Evolutionary conservation across 305 asterid genomes (phyloP), one percentile per base, ranked within the genome.

Genomic region (Andrographis paniculata): DNA sequence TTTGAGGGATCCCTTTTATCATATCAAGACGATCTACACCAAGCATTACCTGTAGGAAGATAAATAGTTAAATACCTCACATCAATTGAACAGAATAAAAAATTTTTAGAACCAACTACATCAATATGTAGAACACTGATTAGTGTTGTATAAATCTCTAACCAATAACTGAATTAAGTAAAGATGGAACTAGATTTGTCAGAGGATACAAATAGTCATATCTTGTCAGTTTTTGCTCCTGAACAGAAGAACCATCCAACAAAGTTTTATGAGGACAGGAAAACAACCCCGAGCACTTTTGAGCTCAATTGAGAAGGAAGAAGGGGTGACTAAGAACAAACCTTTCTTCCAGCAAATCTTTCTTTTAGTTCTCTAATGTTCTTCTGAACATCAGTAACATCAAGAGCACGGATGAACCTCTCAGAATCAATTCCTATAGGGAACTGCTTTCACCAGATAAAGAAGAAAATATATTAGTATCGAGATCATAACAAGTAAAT

Each of bases 1-100:
- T 88, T 66, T 88, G 95, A 15, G 97, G 97, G 60, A 88, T 88
- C 45, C 97, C 97, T 58, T 88, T 88, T 31, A 88, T 88, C 94
- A 78, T 88, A 68, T 88, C 97, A 53, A 88, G 76, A 43, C 94
- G 93, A 58, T 88, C 97, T 33, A 88, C 95, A 42, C 97, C 97
- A 38, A 88, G 68, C 97, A 88, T 88, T 51, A 88, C 93, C 97
- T 88, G 63, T 46, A 51, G 47, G 58, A 40, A 64, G 45, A 46
- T 39, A 55, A 24, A 43, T 45, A 28, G 45, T 48, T 39, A 55
- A 24, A 43, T 45, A 28, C 12, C 19, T 45, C 41, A 46, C 53
- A 53, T 5, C 35, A 14, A 44, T 42, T 50, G 35, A 35, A 42
- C 48, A 41, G 6, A 36, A 40, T 17, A 15, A 27, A 20, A 36